Conservation (phyloP, 1,284 basidiomycete species). For the Cystobasidium sp. region DNA sequence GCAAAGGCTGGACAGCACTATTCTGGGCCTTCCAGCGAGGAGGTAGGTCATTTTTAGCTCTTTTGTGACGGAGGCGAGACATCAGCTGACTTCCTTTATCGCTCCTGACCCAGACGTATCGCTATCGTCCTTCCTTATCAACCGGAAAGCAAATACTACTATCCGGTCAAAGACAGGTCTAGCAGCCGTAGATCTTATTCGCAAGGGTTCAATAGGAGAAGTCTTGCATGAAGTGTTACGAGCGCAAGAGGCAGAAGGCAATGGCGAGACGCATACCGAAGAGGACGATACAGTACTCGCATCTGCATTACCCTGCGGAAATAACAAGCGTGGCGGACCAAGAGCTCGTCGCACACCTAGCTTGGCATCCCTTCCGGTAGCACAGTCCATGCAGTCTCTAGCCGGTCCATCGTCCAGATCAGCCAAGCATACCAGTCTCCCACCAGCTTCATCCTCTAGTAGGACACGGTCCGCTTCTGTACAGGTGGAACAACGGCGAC, state of each 20-base stretch:
- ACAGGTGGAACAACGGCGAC: neutral
- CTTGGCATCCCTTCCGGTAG: neutral
- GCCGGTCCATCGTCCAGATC: neutral
- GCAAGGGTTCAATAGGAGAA: conserved; percentile 43
- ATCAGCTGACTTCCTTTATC: neutral
- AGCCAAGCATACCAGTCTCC: conserved; percentile 11
- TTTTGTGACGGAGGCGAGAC: neutral
- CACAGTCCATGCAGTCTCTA: neutral
- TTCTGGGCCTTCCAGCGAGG: conserved; percentile 28
- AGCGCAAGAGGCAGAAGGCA: conserved; percentile 65
- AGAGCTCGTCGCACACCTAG: conserved; percentile 1
- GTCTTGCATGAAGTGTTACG: conserved; percentile 47
- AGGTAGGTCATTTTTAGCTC: neutral
- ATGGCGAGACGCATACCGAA: neutral
- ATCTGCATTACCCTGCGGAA: neutral
- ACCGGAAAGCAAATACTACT: conserved; percentile 82
- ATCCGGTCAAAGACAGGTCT: conserved; percentile 73
- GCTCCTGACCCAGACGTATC: conserved; percentile 65
- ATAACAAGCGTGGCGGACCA: neutral
- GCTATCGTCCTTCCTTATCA: conserved; percentile 86
- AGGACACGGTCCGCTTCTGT: conserved; percentile 6
- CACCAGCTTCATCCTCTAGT: neutral
- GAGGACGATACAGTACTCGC: neutral
- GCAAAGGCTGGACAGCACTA: conserved; percentile 61
- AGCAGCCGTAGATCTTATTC: conserved; percentile 58